Base-by-base conservation (phyloP, 495 filamentous ascomycete species). In the Penicillium flavigenum region DNA sequence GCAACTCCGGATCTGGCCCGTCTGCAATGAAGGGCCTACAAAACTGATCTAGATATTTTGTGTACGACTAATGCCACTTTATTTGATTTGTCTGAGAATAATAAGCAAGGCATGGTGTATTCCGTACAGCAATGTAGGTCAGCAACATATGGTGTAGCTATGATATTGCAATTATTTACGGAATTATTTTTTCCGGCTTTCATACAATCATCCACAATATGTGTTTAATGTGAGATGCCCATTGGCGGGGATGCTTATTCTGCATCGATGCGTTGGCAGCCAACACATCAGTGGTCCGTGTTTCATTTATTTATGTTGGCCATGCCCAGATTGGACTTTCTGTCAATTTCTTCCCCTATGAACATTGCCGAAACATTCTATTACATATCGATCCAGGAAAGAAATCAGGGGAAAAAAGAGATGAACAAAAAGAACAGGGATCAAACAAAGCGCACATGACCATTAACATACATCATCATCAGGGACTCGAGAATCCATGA, bases 31-130 rank as follows among this genome's bases (percentile, higher is more conserved):
- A 39, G 48, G 50, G 9, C 50, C 36, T 32, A 36, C 46, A 51
- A 57, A 57, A 57, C 55, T 42, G 55, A 51, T 57, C 47, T 57
- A 51, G 55, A 57, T 51, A 51, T 36, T 57, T 58, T 58, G 47
- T 58, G 56, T 58, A 58, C 56, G 56, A 58, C 31, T 58, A 58
- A 58, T 58, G 48, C 47, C 56, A 58, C 31, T 52, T 52, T 31
- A 51, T 36, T 52, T 52, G 20, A 24, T 38, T 44, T 47, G 22
- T 41, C 26, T 11, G 41, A 47, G 41, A 47, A 55, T 32, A 32
- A 34, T 29, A 26, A 39, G 17, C 24, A 29, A 29, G 16, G 14
- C 24, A 26, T 26, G 24, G 24, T 26, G 5, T 26, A 26, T 26
- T 26, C 4, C 24, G 5, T 6, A 26, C 5, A 26, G 24, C 22